Evolutionary conservation across 257 asterid genomes (phyloP), one percentile per base, ranked within the genome.

Genomic region (Solanum piurae): DNA sequence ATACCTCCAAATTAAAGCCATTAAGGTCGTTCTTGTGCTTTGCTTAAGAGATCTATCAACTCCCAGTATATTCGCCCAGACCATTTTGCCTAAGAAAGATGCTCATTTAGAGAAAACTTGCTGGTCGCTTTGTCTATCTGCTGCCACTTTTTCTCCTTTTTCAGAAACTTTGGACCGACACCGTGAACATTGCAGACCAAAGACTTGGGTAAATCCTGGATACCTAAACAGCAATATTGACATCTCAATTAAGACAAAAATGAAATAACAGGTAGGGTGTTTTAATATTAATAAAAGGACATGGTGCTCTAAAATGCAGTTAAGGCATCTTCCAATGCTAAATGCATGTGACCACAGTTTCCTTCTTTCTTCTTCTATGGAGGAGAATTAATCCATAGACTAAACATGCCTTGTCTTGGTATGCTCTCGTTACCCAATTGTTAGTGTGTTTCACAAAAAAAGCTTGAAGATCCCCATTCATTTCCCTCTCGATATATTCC

Each of bases 11-110:
- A 90, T 94, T 93, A 93, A 97, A 97, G 86, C 98, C 99, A 36
- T 93, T 93, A n/a, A 96, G 96, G 87, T 95, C 96, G 14, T 87
- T 94, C 83, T 93, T 93, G 84, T 94, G 98, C 93, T 92, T 95
- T 74, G 95, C 92, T 85, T 85, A 96, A 89, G 89, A 97, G 92
- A 90, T 97, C 98, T 87, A 96, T 93, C 92, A 96, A 89, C 92
- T 97, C 98, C 90, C 90, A 92, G 44, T 93, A 95, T 86, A 98
- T 95, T 97, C 31, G 98, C 98, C 99, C 99, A 94, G 69, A 95
- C 98, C 98, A 97, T 94, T 95, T 97, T 95, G 90, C 98, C 98
- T 85, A 95, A 83, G 92, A 97, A 97, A 92, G 94, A 97, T 64
- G 98, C 99, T 88, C 99, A 98, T 91, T 95, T 94, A 14, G 98